Evolutionary conservation across 306 rosid genomes (phyloP), one percentile per base, ranked within the genome.

Genomic region (Cicer yamashitae): DNA sequence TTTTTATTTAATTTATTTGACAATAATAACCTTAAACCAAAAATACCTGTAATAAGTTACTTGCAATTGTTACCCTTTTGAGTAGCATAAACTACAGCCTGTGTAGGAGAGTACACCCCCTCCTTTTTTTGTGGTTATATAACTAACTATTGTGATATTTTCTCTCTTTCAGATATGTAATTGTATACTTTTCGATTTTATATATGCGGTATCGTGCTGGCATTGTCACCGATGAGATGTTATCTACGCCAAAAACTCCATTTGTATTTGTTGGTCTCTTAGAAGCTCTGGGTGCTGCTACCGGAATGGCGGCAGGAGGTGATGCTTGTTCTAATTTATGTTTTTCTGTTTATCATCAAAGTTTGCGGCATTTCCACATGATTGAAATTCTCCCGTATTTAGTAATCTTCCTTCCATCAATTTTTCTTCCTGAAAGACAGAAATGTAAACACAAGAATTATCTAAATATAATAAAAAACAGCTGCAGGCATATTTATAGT

Each of bases 231-330:
- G 86, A 90, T 84, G 96, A 93, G 88, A 93, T 93, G 98, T 83
- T 93, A 75, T 84, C 91, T 38, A 76, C 86, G 86, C 93, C 93
- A 58, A 93, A 90, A 81, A 83, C 86, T 68, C 96, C 98, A 61
- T 90, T 90, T 87, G 46, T 93, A n/a, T 82, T 81, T 77, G 93
- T 89, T 79, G 98, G 98, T 66, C 93, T 93, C 63, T 81, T 93
- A 90, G 98, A 93, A 78, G 98, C 98, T 79, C 90, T 93, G 41
- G 98, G 74, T 77, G 94, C 98, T 79, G 98, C 90, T n/a, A 89
- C 94, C 43, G 98, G 98, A 89, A 93, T 93, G 98, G 98, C 98
- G 17, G 94, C 98, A 52, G 96, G 88, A 82, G 91, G 98, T 93
- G 83, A 73, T 52, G 34, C 60, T 71, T 56, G 63, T 79, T 38